Evolutionary conservation across 495 filamentous ascomycete species (phyloP).

Genomic region (Neurospora terricola): DNA sequence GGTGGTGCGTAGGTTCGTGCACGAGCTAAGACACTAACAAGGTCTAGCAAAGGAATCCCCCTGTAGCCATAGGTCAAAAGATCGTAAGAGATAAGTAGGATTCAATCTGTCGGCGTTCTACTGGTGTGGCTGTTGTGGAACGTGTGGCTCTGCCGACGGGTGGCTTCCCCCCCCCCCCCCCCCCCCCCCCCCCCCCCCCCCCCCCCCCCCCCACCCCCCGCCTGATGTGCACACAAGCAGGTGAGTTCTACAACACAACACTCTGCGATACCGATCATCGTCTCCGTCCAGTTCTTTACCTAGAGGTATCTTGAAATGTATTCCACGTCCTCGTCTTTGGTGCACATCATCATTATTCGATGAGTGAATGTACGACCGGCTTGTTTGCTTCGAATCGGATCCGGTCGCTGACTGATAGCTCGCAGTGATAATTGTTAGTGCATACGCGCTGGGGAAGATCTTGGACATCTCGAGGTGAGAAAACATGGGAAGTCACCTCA

Average conservation of each 20-base stretch:
- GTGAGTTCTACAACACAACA: background rate
- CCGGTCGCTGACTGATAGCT: background rate
- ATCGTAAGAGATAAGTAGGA: background rate
- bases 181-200: too few species aligned
- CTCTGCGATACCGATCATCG: background rate
- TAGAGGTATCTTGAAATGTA: too few species aligned
- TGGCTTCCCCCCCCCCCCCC: too few species aligned
- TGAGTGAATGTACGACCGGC: background rate
- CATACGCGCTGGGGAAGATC: background rate
- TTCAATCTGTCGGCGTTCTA: background rate
- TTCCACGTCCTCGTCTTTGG: too few species aligned
- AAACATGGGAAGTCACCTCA: background rate
- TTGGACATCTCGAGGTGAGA: background rate
- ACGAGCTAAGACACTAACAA: too few species aligned
- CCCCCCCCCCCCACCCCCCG: too few species aligned
- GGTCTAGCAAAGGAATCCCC: too few species aligned
- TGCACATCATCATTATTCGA: background rate
- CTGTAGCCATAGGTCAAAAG: too few species aligned
- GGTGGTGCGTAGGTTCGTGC: too few species aligned
- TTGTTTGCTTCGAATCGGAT: background rate
- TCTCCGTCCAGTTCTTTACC: background rate
- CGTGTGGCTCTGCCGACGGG: background rate
- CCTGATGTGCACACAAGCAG: too few species aligned
- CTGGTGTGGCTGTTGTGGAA: background rate
- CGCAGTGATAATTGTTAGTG: background rate